Conservation (phyloP, 73 alveolate genomes). For the Durusdinium trenchii region DNA sequence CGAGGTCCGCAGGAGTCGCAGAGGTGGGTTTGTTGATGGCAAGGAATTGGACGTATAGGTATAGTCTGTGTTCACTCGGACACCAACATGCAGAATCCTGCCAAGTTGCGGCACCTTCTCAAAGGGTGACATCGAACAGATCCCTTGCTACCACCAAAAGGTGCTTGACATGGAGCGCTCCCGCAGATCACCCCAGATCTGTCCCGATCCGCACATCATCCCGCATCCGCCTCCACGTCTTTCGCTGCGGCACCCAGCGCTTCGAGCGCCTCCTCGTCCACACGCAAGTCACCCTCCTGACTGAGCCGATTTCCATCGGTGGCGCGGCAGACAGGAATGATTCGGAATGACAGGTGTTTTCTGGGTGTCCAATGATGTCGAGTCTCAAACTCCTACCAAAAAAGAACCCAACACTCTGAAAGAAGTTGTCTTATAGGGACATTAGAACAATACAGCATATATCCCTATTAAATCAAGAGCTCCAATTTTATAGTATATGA, state of each 20-base stretch:
- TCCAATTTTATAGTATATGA: not conserved
- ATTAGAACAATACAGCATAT: not conserved
- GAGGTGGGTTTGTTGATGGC: too few species aligned
- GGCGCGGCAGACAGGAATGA: not conserved
- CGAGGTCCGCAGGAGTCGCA: too few species aligned
- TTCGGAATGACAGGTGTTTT: not conserved
- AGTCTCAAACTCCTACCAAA: not conserved
- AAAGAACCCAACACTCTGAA: not conserved
- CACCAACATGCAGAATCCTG: not conserved
- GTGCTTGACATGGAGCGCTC: not conserved
- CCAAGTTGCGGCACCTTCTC: not conserved
- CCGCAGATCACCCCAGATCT: not conserved
- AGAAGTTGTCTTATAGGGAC: not conserved
- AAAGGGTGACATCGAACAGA: not conserved
- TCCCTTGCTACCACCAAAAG: not conserved
- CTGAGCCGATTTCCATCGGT: not conserved
- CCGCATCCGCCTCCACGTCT: not conserved
- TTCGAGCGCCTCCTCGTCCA: not conserved
- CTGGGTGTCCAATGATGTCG: not conserved
- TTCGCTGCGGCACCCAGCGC: not conserved
- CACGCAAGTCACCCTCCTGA: slow-evolving; percentile 36
- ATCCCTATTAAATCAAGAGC: not conserved
- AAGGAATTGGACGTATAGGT: too few species aligned
- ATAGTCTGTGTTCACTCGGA: not conserved
- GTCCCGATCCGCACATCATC: not conserved